Evolutionary conservation across 1,284 basidiomycete genomes (phyloP).

Genomic region (Flammula alnicola): DNA sequence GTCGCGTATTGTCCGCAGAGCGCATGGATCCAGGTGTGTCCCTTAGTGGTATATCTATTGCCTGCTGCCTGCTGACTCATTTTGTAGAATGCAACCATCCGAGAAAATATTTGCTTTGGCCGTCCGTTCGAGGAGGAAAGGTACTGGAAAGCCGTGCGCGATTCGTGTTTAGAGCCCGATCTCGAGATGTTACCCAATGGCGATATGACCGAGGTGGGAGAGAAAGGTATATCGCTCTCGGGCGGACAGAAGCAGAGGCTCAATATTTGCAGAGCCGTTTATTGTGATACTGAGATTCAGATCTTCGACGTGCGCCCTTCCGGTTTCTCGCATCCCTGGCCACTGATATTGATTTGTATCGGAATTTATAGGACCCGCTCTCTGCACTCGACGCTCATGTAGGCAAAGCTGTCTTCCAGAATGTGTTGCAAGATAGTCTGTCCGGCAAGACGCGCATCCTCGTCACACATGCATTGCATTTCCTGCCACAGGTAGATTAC

Average conservation of each 20-base stretch:
- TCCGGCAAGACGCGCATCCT: conserved; percentile 80
- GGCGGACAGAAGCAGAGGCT: conserved; percentile 56
- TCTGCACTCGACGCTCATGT: conserved; percentile 70
- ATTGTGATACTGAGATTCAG: conserved; percentile 84
- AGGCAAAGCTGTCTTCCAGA: conserved; percentile 84
- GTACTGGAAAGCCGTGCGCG: conserved; percentile 78
- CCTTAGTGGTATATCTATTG: conserved; percentile 28
- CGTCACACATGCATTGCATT: conserved; percentile 84
- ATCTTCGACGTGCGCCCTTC: conserved; percentile 49
- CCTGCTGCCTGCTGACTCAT: background rate
- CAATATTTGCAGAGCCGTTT: conserved; percentile 67
- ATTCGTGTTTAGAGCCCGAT: conserved; percentile 80
- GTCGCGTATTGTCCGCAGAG: conserved; percentile 85
- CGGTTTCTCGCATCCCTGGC: background rate
- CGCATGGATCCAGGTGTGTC: conserved; percentile 83
- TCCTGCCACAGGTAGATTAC: conserved; percentile 79
- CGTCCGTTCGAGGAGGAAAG: conserved; percentile 77
- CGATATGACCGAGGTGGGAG: conserved; percentile 91
- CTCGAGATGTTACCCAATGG: conserved; percentile 82
- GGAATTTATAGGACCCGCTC: conserved; percentile 32
- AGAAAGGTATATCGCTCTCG: conserved; percentile 84
- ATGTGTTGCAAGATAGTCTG: conserved; percentile 71
- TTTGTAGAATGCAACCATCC: conserved; percentile 72
- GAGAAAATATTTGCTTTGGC: conserved; percentile 89
- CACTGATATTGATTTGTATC: background rate